Base-by-base conservation (phyloP, 306 rosid genomes). In the Inga laurina region DNA sequence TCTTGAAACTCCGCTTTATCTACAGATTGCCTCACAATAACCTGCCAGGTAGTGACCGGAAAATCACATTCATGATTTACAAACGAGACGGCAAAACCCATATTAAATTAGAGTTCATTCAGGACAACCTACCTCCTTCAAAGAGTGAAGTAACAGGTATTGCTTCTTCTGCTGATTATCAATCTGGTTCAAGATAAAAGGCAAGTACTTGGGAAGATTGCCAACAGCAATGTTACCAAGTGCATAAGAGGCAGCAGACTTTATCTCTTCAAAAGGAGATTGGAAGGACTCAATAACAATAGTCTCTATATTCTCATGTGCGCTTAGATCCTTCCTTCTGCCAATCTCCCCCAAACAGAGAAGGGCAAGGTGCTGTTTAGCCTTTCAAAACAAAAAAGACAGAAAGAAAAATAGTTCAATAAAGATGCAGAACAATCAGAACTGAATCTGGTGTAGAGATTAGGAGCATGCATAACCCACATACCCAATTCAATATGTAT, bases 161-260 rank as follows among this genome's bases (percentile, higher is more conserved):
- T 97, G 99, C 77, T 97, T 97, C 90, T 97, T 97, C 91, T 97
- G 99, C 88, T 97, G 99, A 90, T 97, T 97, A 86, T 97, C 98
- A 74, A 97, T 97, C 89, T 94, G 99, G 87, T 97, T 94, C 95
- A 97, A 90, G 83, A 97, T 97, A 87, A 97, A 97, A 69, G 97
- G 99, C 88, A 97, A 89, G 92, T 94, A 97, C 88, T 94, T 97
- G 67, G 97, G 90, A 18, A 97, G 95, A 85, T 97, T 97, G 66
- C 98, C 99, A 81, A 97, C 98, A 82, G 98, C 98, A 86, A 97
- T 92, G 86, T 97, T 97, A 44, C 99, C 99, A 82, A 97, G 99
- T 75, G 99, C 99, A 62, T 97, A 97, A 35, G 99, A 97, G 54
- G 99, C 98, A 35, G 99, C 99, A 85, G 99, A 97, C 83, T 97